Evolutionary conservation across 2,329 filamentous ascomycete species (phyloP), one percentile per base, ranked within the genome.

Genomic region (Colletotrichum sp.): DNA sequence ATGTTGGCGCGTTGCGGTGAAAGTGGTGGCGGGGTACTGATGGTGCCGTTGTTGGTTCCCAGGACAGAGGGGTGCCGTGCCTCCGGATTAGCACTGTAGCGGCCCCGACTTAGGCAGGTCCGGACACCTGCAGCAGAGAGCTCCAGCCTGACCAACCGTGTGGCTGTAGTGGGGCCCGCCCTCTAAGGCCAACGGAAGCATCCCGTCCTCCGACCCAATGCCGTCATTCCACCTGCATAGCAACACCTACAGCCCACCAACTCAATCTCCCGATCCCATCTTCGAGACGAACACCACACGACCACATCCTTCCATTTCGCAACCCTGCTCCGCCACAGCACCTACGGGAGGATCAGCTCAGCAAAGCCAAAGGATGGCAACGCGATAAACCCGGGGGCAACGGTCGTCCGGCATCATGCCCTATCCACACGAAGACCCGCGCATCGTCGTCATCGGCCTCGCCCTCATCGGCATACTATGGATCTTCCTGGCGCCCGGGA

Each of bases 381-480:
- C 74, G 74, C 60, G 63, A 57, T 68, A 52, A 75, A 49, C n/a
- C 32, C 10, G 34, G 36, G 67, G 44, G 55, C 36, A 30, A 62
- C 34, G 55, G 80, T 79, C 74, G 77, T 78, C 75, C 81, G 85
- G 81, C 83, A 69, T 21, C 18, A 90, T 90, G 88, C 84, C 88
- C 79, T 69, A 68, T 59, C 82, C 85, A 71, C 88, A 68, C 80
- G 89, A 84, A 79, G 75, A 78, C 77, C 66, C 76, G 70, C 81
- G 84, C 81, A 75, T 83, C 69, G 77, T 83, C 77, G 79, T 86
- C 77, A 77, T 89, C 79, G 83, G 88, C 49, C 74, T 81, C 69
- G 79, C 88, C 68, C 81, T 88, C 79, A 79, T 88, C 78, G 78
- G 87, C 49, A 79, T 88, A 68, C 82, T 89, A 79, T 89, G 87